Base-by-base conservation (phyloP, 805 yeast genomes). In the Saturnispora sanitii region DNA sequence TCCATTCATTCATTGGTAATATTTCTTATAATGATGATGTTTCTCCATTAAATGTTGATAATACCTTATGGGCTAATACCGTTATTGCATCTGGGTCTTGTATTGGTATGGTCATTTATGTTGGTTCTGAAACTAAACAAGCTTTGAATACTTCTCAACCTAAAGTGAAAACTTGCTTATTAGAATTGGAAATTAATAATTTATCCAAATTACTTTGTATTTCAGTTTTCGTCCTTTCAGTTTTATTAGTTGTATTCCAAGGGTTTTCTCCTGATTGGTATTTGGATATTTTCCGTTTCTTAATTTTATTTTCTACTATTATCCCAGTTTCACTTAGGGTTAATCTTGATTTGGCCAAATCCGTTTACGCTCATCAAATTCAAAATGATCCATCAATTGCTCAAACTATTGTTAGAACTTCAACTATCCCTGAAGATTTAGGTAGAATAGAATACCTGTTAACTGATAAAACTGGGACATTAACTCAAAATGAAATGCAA, bases 401-500 rank as follows among this genome's bases (percentile, higher is more conserved):
- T 2, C 85, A 79, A 6, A 88, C 97, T 0, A 77, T 94, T 39
- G 99, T 94, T 4, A 76, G 99, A 56, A 92, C 98, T 1, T 85
- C 96, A 42, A 94, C 98, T 0, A 92, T 92, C 34, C 98, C 98
- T 2, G 99, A 92, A 60, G 99, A 92, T 62, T 67, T 92, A 48
- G 99, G 99, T 21, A 71, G 99, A 50, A 83, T 92, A 33, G 97
- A 92, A 60, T 92, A 92, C 58, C 62, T 92, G 42, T 68, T 92
- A 34, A 80, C 88, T 47, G 99, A 92, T 60, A 92, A 92, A 55
- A 92, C 99, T 0, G 99, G 99, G 29, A 92, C 99, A 1, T 70
- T 92, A 49, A 92, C 99, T 4, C 96, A 90, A 58, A 92, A 92
- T 58, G 98, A 94, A 56, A 92, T 92, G 99, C 95, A 86, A 54